Conservation (phyloP, 2,329 filamentous ascomycete genomes). For the Fusarium odoratissimum region DNA sequence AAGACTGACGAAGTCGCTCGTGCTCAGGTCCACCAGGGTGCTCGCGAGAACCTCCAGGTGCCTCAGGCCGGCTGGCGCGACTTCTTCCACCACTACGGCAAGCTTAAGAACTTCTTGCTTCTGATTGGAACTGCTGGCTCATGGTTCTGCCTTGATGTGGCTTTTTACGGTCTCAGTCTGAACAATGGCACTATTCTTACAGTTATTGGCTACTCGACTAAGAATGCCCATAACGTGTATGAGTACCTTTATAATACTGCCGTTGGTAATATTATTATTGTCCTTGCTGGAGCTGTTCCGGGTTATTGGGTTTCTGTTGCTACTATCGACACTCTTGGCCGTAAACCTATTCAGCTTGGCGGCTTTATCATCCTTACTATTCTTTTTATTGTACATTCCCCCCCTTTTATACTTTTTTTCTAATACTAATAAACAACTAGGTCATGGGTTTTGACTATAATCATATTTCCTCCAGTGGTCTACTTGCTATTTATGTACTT, state of each 20-base stretch:
- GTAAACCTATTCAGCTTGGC: constrained; percentile 79
- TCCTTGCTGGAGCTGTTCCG: constrained; percentile 81
- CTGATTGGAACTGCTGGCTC: constrained; percentile 84
- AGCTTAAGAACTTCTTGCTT: constrained; percentile 78
- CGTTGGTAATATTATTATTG: constrained; percentile 81
- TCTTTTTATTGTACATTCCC: constrained; percentile 59
- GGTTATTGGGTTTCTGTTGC: constrained; percentile 88
- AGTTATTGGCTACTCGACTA: constrained; percentile 75
- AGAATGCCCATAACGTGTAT: constrained; percentile 67
- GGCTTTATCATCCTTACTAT: constrained; percentile 71
- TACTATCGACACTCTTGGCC: constrained; percentile 77
- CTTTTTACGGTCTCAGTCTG: constrained; percentile 75
- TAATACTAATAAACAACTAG: constrained; percentile 6
- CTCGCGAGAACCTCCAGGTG: constrained; percentile 65
- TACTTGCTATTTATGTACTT: constrained; percentile 66
- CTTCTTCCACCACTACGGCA: constrained; percentile 76
- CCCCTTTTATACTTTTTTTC: no score
- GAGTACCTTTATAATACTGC: constrained; percentile 78
- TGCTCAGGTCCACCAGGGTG: constrained; percentile 65
- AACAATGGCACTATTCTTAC: constrained; percentile 80
- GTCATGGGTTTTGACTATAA: constrained; percentile 72
- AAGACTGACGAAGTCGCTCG: constrained; percentile 74
- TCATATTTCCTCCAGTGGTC: constrained; percentile 62
- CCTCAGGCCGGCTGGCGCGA: constrained; percentile 79
- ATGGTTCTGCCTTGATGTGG: constrained; percentile 79